These are phyloP conservation scores for Penicillium sp. DNA, from an alignment of 2,329 filamentous ascomycete genomes.

Conservation along the genomic window DNA sequence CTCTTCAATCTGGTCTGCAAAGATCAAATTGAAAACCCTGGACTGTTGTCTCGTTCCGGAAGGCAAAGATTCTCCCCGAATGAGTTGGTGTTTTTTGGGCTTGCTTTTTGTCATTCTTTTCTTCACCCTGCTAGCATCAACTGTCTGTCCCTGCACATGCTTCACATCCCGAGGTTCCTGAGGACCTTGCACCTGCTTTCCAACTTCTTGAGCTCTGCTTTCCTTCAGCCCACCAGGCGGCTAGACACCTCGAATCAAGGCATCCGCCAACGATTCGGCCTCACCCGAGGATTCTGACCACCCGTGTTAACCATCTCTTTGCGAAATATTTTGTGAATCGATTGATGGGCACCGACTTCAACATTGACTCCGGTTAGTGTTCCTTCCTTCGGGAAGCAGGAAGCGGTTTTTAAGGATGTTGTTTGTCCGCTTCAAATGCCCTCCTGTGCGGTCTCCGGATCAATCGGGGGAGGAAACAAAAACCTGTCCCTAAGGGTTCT, in stretches of 20 bases:
- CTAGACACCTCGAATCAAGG: constrained; percentile 55
- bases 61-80: constrained; percentile 24
- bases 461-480: constrained; percentile 79
- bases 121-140: constrained; percentile 13
- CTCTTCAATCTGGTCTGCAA: constrained; percentile 34
- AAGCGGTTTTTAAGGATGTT: constrained; percentile 92
- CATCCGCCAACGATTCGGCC: constrained; percentile 56
- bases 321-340: constrained; percentile 53
- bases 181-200: constrained; percentile 42
- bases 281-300: constrained; percentile 56
- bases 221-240: constrained; percentile 19
- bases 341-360: constrained; percentile 60
- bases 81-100: constrained; percentile 21
- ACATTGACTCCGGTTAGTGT: constrained; percentile 27
- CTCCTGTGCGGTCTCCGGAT: constrained; percentile 51
- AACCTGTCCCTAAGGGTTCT: constrained; percentile 88
- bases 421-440: constrained; percentile 83
- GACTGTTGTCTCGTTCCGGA: constrained; percentile 44
- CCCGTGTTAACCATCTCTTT: constrained; percentile 68
- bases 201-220: constrained; percentile 31
- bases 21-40: constrained; percentile 30
- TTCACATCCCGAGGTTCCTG: constrained; percentile 47
- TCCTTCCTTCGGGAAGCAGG: constrained; percentile 45
- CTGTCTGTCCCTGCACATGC: constrained; percentile 50
- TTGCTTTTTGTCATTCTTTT: constrained; percentile 15